These are phyloP conservation scores for Podaxis carcinomalis DNA, from an alignment of 768 basidiomycete genomes.

Conservation along the genomic window DNA sequence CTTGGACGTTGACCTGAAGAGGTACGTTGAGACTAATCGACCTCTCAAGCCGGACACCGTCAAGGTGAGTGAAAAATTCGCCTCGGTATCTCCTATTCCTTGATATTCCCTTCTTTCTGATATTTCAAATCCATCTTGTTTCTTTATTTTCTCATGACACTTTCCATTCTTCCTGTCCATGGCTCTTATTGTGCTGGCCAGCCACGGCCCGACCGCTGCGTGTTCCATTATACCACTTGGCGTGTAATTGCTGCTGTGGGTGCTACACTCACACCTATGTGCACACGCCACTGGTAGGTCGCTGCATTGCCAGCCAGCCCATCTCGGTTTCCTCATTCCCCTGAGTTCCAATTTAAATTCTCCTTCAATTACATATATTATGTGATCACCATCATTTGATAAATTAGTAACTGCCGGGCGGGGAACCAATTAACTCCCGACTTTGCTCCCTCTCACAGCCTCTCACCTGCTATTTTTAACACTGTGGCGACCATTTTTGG, in stretches of 20 bases:
- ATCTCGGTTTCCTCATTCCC: no score
- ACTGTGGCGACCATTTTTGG: no score
- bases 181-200: not conserved
- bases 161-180: not conserved
- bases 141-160: not conserved
- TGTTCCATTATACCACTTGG: not conserved
- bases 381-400: conserved; percentile 23
- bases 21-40: conserved; percentile 90
- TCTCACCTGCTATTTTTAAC: not conserved
- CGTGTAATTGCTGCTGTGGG: not conserved
- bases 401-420: not conserved
- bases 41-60: conserved; percentile 71
- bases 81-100: not conserved
- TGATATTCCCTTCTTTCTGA: no score
- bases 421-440: not conserved
- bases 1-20: conserved; percentile 93
- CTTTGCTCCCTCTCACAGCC: not conserved
- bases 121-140: not conserved
- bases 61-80: conserved; percentile 56
- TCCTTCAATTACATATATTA: conserved; percentile 21
- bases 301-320: no score
- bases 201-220: not conserved
- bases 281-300: no score
- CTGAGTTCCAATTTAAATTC: not conserved
- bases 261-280: no score